These are phyloP conservation scores for Tetrapisispora fleetii DNA, from an alignment of 805 yeast genomes.

Conservation along the genomic window DNA sequence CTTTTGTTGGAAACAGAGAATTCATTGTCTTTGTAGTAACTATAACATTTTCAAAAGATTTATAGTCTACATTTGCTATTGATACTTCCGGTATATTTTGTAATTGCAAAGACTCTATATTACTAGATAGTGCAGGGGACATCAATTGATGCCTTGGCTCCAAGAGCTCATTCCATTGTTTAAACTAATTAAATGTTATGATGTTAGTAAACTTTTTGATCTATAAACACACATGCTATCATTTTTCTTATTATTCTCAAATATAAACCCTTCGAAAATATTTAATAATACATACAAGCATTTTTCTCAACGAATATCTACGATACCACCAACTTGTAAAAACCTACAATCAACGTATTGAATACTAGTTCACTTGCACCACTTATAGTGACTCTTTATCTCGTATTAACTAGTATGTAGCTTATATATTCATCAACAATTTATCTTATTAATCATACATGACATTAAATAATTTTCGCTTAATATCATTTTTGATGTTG, in stretches of 20 bases:
- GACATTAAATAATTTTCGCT: background rate
- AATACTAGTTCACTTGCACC: too few species aligned
- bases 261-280: too few species aligned
- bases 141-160: slow-evolving; percentile 42
- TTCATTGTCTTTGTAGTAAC: slow-evolving; percentile 21
- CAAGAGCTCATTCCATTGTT: slow-evolving; percentile 40
- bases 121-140: slow-evolving; percentile 13
- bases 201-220: background rate
- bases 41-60: slow-evolving; percentile 10
- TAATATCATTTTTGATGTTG: background rate
- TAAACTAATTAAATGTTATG: slow-evolving; percentile 27
- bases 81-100: slow-evolving; percentile 26
- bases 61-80: slow-evolving; percentile 13
- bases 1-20: slow-evolving; percentile 19
- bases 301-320: background rate
- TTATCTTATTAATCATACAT: too few species aligned
- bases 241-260: too few species aligned
- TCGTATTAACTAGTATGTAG: too few species aligned
- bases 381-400: background rate
- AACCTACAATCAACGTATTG: too few species aligned
- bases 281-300: background rate
- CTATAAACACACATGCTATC: background rate
- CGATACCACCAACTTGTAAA: too few species aligned
- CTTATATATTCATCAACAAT: too few species aligned
- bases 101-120: slow-evolving; percentile 19